These are phyloP conservation scores for Neurospora terricola DNA, from an alignment of 495 filamentous ascomycete genomes.

Conservation along the genomic window DNA sequence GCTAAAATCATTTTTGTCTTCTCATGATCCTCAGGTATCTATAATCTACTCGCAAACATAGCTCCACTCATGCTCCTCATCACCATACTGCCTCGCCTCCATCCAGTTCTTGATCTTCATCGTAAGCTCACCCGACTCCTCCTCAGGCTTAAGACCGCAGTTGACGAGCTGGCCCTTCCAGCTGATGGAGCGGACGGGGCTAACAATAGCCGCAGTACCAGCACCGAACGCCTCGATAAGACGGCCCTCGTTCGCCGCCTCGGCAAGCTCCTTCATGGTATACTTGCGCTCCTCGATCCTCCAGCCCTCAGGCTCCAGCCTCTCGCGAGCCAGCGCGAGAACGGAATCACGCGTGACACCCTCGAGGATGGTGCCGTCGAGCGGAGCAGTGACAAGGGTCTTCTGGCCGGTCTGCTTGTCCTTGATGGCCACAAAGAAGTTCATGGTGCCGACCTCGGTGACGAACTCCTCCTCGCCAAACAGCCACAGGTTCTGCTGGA, in stretches of 20 bases:
- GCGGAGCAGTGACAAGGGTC: constrained; percentile 81
- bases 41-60: constrained; percentile 26
- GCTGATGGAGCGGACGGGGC: constrained; percentile 75
- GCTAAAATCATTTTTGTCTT: background rate
- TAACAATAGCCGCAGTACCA: constrained; percentile 79
- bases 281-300: constrained; percentile 77
- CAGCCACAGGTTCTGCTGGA: constrained; percentile 97
- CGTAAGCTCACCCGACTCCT: constrained; percentile 82
- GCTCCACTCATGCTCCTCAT: constrained; percentile 82
- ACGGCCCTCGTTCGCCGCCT: constrained; percentile 74
- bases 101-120: constrained; percentile 91
- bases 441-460: constrained; percentile 98
- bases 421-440: constrained; percentile 76
- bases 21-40: background rate
- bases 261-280: constrained; percentile 71
- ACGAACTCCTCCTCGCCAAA: constrained; percentile 90
- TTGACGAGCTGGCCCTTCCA: constrained; percentile 70
- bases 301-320: constrained; percentile 80
- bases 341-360: constrained; percentile 89
- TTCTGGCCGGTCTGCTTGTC: constrained; percentile 78
- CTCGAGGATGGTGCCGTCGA: constrained; percentile 95
- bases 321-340: constrained; percentile 70
- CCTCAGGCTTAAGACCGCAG: constrained; percentile 62
- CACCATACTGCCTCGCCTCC: constrained; percentile 87
- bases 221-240: constrained; percentile 87